Base-by-base conservation (phyloP, 208 protist genomes). In the Leishmania arabica region DNA sequence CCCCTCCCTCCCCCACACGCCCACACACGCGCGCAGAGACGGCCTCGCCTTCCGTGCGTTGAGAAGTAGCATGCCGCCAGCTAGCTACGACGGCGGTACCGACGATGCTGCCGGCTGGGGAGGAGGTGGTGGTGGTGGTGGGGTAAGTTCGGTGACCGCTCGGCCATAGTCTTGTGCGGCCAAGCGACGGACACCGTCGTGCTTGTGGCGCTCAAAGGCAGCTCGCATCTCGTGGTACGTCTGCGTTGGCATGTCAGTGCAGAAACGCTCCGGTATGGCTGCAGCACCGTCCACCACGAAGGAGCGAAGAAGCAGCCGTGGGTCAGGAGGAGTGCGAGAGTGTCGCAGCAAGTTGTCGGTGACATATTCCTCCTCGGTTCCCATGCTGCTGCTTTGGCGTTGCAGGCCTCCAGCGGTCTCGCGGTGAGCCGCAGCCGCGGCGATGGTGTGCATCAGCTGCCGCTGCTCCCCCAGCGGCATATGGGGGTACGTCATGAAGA, bases 131-230 rank as follows among this genome's bases (percentile, higher is more conserved):
- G 31, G 72, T 15, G 31, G 70, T 45, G 8, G 47, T 9, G 42
- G 47, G 24, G 8, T 34, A 27, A 13, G 47, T 9, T 58, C 34
- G 9, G 72, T 27, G 2, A 51, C 27, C 51, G 9, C 53, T 51
- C 24, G 49, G 47, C 64, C 68, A 47, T 86, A 86, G 53, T 72
- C 79, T 49, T 71, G 49, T 37, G 70, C 2, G 47, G 72, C 64
- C 37, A 93, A 77, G 13, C 93, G 86, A 40, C 79, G 83, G 6
- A 92, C 81, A 42, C 93, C 91, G 53, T 88, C 89, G 31, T 73
- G 79, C 84, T 95, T 95, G 68, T 96, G 93, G 27, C 24, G 70
- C 82, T 95, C 93, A 78, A 95, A 92, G n/a, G 89, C 91, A 3
- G 31, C 21, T 27, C 93, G 88, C 53, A 96, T 42, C 37, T 78